phyloP scores from a whole-genome alignment of 768 basidiomycete species.

The Tricholoma bakamatsutake region DNA sequence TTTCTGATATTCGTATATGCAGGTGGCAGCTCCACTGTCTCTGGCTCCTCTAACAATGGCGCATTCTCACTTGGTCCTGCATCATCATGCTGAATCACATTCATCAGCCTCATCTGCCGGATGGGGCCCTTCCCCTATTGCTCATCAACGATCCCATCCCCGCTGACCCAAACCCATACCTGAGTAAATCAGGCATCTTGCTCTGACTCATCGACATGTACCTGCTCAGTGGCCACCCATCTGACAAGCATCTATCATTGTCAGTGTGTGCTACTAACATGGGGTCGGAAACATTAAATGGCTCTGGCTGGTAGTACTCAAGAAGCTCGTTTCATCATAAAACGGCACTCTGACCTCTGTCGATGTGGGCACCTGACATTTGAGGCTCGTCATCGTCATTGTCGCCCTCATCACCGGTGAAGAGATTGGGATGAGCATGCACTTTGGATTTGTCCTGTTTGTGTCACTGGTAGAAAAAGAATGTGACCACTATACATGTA shows the following conservation, averaged over 20 bases:
- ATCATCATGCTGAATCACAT: slow-evolving; percentile 83
- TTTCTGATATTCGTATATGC: slow-evolving; percentile 66
- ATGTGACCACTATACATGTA: slow-evolving; percentile 12
- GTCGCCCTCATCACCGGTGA: slow-evolving; percentile 56
- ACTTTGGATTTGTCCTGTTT: slow-evolving; percentile 28
- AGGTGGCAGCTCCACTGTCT: slow-evolving; percentile 80
- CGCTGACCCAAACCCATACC: slow-evolving; percentile 15
- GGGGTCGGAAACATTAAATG: slow-evolving; percentile 66
- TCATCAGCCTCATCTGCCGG: slow-evolving; percentile 60
- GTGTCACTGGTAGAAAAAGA: slow-evolving; percentile 20
- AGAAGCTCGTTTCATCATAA: slow-evolving; percentile 44
- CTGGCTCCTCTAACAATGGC: slow-evolving; percentile 36
- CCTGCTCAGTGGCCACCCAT: slow-evolving; percentile 32
- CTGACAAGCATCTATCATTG: slow-evolving; percentile 19
- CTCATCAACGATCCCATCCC: slow-evolving; percentile 22
- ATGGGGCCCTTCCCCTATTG: slow-evolving; percentile 38
- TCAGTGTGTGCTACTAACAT: slow-evolving; percentile 30
- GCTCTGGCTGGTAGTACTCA: slow-evolving; percentile 70
- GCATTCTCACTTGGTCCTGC: slow-evolving; percentile 50
- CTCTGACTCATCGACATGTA: slow-evolving; percentile 37
- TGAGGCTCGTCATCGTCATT: slow-evolving; percentile 18
- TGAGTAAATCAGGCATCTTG: slow-evolving; percentile 38
- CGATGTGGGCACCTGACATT: slow-evolving; percentile 11
- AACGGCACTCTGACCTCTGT: slow-evolving; percentile 1
- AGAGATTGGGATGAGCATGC: slow-evolving; percentile 55